A percentile compares a stretch with the other conserved stretches of the same genome.
Evolutionary conservation across 2,329 filamentous ascomycete species (phyloP).

Genomic region (Raffaelea arxii): DNA sequence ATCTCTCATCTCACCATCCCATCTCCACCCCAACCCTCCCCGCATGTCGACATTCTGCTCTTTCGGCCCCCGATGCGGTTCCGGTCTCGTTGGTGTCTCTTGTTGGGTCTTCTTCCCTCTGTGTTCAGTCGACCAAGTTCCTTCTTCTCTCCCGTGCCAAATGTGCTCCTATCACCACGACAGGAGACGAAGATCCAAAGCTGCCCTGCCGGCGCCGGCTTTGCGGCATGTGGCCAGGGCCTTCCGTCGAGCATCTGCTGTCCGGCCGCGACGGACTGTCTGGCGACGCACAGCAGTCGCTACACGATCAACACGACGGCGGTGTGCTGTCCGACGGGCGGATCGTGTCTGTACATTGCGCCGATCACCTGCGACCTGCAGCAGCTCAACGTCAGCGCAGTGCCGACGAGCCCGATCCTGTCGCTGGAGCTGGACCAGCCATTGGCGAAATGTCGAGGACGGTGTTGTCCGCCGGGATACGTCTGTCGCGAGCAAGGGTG

Average conservation of each 20-base stretch:
- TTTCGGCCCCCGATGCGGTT: too few species aligned
- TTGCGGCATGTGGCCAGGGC: constrained; percentile 7
- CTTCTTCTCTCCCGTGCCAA: too few species aligned
- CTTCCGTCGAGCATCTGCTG: constrained; percentile 13
- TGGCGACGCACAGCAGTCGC: background rate
- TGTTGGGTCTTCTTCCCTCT: too few species aligned
- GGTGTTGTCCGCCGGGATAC: constrained; percentile 15
- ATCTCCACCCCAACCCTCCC: too few species aligned
- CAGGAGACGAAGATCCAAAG: too few species aligned
- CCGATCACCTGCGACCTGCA: constrained; percentile 11
- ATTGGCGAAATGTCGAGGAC: constrained; percentile 7
- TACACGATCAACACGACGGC: constrained; percentile 9
- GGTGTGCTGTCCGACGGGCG: constrained; percentile 11
- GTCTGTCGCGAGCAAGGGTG: too few species aligned
- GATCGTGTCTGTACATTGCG: constrained; percentile 6
- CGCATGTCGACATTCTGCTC: too few species aligned
- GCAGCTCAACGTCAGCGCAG: constrained; percentile 9
- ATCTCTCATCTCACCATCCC: too few species aligned
- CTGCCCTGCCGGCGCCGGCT: constrained; percentile 4
- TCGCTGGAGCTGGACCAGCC: constrained; percentile 6
- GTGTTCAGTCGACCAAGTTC: too few species aligned
- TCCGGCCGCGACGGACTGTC: constrained; percentile 2
- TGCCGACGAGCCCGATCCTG: constrained; percentile 6
- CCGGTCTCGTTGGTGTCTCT: too few species aligned
- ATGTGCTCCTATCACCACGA: too few species aligned